Base-by-base conservation (phyloP, 768 basidiomycete species). In the Termitomyces sp. region DNA sequence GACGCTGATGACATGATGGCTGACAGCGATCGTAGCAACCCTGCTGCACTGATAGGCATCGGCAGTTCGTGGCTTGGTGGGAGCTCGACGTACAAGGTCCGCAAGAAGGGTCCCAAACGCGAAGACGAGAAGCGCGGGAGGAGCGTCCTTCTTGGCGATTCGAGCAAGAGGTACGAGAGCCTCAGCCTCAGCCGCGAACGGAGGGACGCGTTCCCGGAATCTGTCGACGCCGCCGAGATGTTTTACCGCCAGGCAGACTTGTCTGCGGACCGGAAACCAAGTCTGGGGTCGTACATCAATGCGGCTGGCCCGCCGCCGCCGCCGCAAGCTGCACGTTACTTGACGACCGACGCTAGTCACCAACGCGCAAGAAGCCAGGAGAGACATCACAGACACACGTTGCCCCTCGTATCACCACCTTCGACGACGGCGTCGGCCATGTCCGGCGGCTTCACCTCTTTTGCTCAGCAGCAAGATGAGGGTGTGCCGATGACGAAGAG, bases 51-150 rank as follows among this genome's bases (percentile, higher is more conserved):
- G 5, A 67, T 66, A 81, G 87, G 59, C 79, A 84, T 74, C 79
- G 63, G 59, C 70, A 81, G 89, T 68, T 83, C 88, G n/a, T 75
- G 93, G 49, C 88, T 93, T 55, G 89, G 91, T 70, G 93, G 93
- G 12, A 88, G 84, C 61, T 88, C 93, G 5, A 83, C 85, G 3
- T 97, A 97, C 78, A 97, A 97, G 74, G 88, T 91, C 67, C 81
- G 95, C 30, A 82, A 89, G 63, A 92, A 90, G 70, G 79, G 79
- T 36, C 70, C 74, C 35, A 83, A 82, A 58, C 64, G 62, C 58
- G 66, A 68, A 5, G 63, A 60, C 51, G 74, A 62, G 60, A 65
- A 59, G 72, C 71, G 68, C 71, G 77, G 56, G 63, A 69, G 64
- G 73, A 75, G 60, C 56, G 65, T 58, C 20, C 44, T 63, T 23